Conservation (phyloP, 495 filamentous ascomycete species). For the Penicillium egyptiacum region DNA sequence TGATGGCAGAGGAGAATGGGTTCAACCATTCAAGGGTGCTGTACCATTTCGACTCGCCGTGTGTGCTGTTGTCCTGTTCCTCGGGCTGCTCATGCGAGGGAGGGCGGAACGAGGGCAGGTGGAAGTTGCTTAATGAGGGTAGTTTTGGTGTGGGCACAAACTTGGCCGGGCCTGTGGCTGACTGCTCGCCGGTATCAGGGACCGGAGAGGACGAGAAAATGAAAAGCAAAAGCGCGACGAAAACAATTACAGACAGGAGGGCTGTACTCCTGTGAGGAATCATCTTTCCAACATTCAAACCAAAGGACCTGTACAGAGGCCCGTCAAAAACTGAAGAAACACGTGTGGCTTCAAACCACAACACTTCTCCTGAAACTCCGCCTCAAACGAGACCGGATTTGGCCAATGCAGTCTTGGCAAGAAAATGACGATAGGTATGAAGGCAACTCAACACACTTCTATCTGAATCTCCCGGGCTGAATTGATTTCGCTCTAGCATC, state of each 20-base stretch:
- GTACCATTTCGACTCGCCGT: slow-evolving; percentile 80
- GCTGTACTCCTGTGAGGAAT: slow-evolving; percentile 46
- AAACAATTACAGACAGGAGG: slow-evolving; percentile 44
- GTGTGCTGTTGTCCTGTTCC: slow-evolving; percentile 76
- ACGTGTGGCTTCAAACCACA: slow-evolving; percentile 11
- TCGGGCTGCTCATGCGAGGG: slow-evolving; percentile 76
- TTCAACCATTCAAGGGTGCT: slow-evolving; percentile 84
- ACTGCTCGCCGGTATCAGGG: slow-evolving; percentile 27
- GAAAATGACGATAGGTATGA: neutral
- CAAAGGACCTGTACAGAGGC: slow-evolving; percentile 6
- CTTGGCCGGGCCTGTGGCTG: slow-evolving; percentile 31
- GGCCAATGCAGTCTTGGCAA: slow-evolving; percentile 14
- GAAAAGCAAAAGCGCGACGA: slow-evolving; percentile 46
- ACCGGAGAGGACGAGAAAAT: slow-evolving; percentile 46
- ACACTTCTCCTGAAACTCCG: slow-evolving; percentile 17
- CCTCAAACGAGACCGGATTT: slow-evolving; percentile 21
- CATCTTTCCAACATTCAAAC: slow-evolving; percentile 30
- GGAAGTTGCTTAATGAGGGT: slow-evolving; percentile 38
- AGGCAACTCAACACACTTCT: neutral
- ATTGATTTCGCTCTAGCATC: neutral
- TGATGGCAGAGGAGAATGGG: slow-evolving; percentile 84
- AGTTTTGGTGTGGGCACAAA: slow-evolving; percentile 45
- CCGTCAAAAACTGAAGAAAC: slow-evolving; percentile 9
- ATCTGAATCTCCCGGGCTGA: neutral
- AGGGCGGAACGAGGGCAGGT: slow-evolving; percentile 57